Evolutionary conservation across 73 alveolate genomes (phyloP).

Genomic region (Tetrahymena elliotti): DNA sequence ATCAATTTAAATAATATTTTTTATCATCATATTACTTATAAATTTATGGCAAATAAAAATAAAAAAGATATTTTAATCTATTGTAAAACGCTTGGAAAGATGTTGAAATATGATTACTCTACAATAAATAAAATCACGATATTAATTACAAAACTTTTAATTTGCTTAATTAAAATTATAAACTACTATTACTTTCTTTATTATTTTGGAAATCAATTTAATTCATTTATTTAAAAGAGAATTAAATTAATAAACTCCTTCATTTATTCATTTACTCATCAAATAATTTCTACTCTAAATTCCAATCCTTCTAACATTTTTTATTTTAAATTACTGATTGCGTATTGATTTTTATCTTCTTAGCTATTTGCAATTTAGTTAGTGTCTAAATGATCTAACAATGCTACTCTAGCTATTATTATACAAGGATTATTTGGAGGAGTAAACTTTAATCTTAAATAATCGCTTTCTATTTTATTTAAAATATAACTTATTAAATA

Average conservation of each 20-base stretch:
- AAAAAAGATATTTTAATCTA: too few species aligned
- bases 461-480: not conserved
- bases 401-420: not conserved
- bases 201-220: too few species aligned
- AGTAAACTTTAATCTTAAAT: not conserved
- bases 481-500: not conserved
- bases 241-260: not conserved
- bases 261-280: not conserved
- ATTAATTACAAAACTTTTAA: too few species aligned
- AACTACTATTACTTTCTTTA: too few species aligned
- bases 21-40: too few species aligned
- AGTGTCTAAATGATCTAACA: not conserved
- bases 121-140: too few species aligned
- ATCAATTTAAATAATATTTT: too few species aligned
- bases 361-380: not conserved
- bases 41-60: too few species aligned
- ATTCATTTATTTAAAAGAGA: too few species aligned
- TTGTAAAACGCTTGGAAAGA: too few species aligned
- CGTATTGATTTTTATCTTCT: not conserved
- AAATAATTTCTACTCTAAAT: not conserved
- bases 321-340: not conserved
- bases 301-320: not conserved
- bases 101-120: too few species aligned
- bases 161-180: too few species aligned
- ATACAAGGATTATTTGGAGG: not conserved